These are phyloP conservation scores for Alternaria arbusti DNA, from an alignment of 2,329 filamentous ascomycete genomes.

Conservation along the genomic window DNA sequence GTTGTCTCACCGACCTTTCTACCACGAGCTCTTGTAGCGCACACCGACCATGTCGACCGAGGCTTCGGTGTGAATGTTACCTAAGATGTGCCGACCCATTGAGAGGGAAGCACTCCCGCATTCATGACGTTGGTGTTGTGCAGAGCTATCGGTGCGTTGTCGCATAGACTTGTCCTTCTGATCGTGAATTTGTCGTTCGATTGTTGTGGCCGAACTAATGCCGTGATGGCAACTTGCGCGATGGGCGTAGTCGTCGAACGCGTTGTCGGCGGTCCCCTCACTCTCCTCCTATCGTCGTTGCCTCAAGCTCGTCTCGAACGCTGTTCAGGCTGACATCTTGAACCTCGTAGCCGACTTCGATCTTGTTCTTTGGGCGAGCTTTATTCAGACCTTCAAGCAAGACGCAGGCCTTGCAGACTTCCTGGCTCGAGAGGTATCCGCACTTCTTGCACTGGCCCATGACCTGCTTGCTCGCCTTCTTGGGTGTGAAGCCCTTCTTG, in stretches of 20 bases:
- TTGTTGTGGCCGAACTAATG: background rate
- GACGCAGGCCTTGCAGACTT: conserved; percentile 90
- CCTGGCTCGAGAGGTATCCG: conserved; percentile 94
- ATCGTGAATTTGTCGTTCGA: background rate
- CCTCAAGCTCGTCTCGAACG: conserved; percentile 31
- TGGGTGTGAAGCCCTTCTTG: conserved; percentile 30
- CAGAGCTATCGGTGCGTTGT: background rate
- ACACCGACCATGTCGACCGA: background rate
- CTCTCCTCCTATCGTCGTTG: conserved; percentile 25
- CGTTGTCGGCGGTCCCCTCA: conserved; percentile 9
- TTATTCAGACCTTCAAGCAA: conserved; percentile 92
- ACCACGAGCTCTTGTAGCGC: conserved; percentile 2
- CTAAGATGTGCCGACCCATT: background rate
- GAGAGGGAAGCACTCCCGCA: background rate
- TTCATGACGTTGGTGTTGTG: background rate
- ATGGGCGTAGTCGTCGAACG: background rate
- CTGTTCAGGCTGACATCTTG: conserved; percentile 28
- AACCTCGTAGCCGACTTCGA: conserved; percentile 38
- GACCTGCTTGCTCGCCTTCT: conserved; percentile 63
- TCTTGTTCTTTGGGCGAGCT: conserved; percentile 54
- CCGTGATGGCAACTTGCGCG: background rate
- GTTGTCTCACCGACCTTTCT: conserved; percentile 6
- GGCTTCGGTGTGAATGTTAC: background rate
- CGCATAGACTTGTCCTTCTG: background rate
- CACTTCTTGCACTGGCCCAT: conserved; percentile 86